These are phyloP conservation scores for Axilococcus clingmanii DNA, from an alignment of 139 green algal species.

Conservation along the genomic window DNA sequence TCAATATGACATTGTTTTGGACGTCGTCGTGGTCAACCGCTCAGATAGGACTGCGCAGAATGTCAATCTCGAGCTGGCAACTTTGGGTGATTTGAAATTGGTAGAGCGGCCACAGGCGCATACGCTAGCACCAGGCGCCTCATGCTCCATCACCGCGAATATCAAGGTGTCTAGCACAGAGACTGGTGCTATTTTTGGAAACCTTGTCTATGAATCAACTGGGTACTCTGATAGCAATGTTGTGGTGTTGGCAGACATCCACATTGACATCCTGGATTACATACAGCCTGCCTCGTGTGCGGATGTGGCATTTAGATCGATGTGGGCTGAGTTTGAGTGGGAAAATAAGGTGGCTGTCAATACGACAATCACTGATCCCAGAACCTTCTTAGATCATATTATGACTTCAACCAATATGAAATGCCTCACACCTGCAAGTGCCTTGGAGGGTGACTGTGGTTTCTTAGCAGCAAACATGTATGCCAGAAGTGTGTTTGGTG, in stretches of 20 bases:
- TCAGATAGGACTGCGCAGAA: constrained; percentile 65
- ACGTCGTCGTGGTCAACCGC: constrained; percentile 90
- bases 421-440: constrained; percentile 80
- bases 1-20: constrained; percentile 98
- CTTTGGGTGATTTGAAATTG: constrained; percentile 98
- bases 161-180: constrained; percentile 91
- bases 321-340: constrained; percentile 99
- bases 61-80: constrained; percentile 93
- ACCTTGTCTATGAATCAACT: constrained; percentile 94
- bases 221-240: constrained; percentile 61
- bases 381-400: constrained; percentile 90
- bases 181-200: constrained; percentile 98
- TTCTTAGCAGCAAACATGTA: constrained; percentile 98
- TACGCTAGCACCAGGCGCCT: constrained; percentile 72
- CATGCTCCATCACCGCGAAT: constrained; percentile 32
- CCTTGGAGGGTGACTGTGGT: constrained; percentile 83
- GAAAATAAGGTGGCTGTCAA: constrained; percentile 99
- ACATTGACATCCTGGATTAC: constrained; percentile 99
- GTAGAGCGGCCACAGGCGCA: constrained; percentile 92
- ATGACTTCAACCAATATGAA: constrained; percentile 94
- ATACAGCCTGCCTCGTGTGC: constrained; percentile 81
- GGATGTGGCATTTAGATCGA: constrained; percentile 82
- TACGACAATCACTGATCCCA: constrained; percentile 80
- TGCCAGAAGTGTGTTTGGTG: constrained; percentile 86
- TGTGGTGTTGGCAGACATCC: constrained; percentile 97